Percentiles rank a stretch among this genome's conserved stretches.
Conservation (phyloP, 495 filamentous ascomycete genomes). For the Aspergillus sclerotioniger region DNA sequence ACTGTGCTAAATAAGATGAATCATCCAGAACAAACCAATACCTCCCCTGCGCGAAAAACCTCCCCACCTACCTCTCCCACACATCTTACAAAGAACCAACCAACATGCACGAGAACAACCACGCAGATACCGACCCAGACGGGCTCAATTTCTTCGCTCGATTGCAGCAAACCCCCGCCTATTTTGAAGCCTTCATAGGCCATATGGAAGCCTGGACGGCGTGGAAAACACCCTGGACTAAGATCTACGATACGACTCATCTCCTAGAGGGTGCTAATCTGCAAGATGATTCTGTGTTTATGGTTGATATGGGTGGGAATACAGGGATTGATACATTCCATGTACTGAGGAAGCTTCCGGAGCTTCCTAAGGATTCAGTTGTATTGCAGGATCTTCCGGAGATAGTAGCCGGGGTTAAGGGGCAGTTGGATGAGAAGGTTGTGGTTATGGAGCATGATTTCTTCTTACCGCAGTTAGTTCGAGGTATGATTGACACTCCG, state of each 20-base stretch:
- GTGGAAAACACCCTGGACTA: conserved; percentile 34
- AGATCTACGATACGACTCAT: conserved; percentile 29
- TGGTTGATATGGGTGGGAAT: conserved; percentile 53
- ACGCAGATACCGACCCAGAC: conserved; percentile 31
- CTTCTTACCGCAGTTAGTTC: conserved; percentile 48
- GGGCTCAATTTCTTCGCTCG: conserved; percentile 35
- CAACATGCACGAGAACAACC: conserved; percentile 28
- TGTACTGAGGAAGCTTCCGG: conserved; percentile 38
- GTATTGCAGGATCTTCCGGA: conserved; percentile 52
- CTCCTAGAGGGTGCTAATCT: conserved; percentile 22
- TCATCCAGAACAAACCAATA: conserved; percentile 27
- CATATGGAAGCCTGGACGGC: conserved; percentile 40
- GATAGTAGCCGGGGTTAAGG: conserved; percentile 36
- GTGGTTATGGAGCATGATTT: conserved; percentile 49
- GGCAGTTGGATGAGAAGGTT: conserved; percentile 37
- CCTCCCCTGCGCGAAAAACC: conserved; percentile 21
- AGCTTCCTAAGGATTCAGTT: conserved; percentile 34
- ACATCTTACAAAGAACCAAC: conserved; percentile 36
- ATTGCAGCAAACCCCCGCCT: conserved; percentile 28
- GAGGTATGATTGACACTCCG: conserved; percentile 31
- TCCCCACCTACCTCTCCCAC: conserved; percentile 37
- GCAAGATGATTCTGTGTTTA: conserved; percentile 24
- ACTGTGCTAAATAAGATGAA: background rate
- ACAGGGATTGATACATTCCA: conserved; percentile 47
- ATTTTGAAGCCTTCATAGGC: conserved; percentile 34